A percentile compares a stretch with the other conserved stretches of the same genome.
phyloP scores from a whole-genome alignment of 2,329 filamentous ascomycete genomes.

The Phialocephala sp. region DNA sequence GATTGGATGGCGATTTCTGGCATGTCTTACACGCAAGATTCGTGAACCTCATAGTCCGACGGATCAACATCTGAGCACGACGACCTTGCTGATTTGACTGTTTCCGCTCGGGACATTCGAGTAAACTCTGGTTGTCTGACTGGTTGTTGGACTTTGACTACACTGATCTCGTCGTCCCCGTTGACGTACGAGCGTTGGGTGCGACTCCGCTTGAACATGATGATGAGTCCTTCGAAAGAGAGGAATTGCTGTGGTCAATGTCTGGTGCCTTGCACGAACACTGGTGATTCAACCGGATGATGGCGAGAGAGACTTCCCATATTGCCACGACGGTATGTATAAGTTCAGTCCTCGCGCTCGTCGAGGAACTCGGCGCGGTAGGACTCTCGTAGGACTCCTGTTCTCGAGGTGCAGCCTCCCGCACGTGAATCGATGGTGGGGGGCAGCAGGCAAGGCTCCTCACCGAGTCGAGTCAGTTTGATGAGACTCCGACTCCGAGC shows the following conservation, averaged over 20 bases:
- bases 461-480: conserved; percentile 22
- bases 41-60: conserved; percentile 34
- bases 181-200: conserved; percentile 34
- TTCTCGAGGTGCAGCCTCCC: conserved; percentile 19
- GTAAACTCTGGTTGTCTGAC: conserved; percentile 18
- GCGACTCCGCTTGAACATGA: conserved; percentile 38
- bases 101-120: conserved; percentile 22
- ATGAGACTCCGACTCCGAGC: conserved; percentile 3
- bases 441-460: conserved; percentile 19
- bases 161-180: conserved; percentile 35
- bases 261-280: conserved; percentile 22
- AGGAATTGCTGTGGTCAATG: conserved; percentile 4
- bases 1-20: background rate
- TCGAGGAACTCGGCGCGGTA: conserved; percentile 17
- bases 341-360: conserved; percentile 22
- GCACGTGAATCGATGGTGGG: conserved; percentile 23
- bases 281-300: conserved; percentile 22
- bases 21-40: conserved; percentile 39
- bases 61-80: conserved; percentile 25
- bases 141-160: conserved; percentile 24
- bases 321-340: conserved; percentile 34
- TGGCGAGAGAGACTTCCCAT: conserved; percentile 27
- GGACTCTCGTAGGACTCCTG: conserved; percentile 33
- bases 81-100: conserved; percentile 27
- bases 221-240: conserved; percentile 20